These are phyloP conservation scores for Aphanomyces stellatus DNA, from an alignment of 352 stramenopile species.

Conservation along the genomic window DNA sequence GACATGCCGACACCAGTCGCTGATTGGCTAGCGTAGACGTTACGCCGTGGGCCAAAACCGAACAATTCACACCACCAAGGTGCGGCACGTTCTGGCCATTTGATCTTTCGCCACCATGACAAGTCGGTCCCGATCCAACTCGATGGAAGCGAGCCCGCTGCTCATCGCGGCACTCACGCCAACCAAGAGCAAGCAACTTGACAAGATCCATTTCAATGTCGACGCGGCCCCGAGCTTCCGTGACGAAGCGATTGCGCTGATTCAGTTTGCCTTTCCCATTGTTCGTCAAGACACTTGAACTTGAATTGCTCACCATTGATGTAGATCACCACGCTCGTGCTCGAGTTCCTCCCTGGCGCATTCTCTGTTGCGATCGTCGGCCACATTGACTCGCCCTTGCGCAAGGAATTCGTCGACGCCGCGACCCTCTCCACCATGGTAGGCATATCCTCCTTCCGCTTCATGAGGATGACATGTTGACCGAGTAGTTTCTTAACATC, in stretches of 20 bases:
- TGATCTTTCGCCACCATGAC: neutral
- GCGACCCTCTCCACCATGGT: slow-evolving; percentile 65
- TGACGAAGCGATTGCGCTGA: neutral
- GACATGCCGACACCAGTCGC: too few relatives aligned
- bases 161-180: neutral
- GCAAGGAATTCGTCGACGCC: slow-evolving; percentile 56
- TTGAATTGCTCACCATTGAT: neutral
- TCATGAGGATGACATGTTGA: slow-evolving; percentile 1
- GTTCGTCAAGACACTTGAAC: neutral
- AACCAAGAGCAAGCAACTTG: neutral
- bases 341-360: slow-evolving; percentile 10
- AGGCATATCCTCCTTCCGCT: neutral
- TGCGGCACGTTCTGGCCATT: too few relatives aligned
- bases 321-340: slow-evolving; percentile 5
- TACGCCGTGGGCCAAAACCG: neutral
- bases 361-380: slow-evolving; percentile 45
- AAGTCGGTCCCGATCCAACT: neutral
- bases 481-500: slow-evolving; percentile 56
- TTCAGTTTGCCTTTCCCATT: slow-evolving; percentile 11
- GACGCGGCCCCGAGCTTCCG: neutral
- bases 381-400: slow-evolving; percentile 44
- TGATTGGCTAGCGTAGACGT: too few relatives aligned
- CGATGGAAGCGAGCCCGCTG: neutral
- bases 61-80: too few relatives aligned
- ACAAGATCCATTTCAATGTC: neutral